Evolutionary conservation across 2,329 filamentous ascomycete species (phyloP), one percentile per base, ranked within the genome.

Genomic region (Ceratocystis huliohia): DNA sequence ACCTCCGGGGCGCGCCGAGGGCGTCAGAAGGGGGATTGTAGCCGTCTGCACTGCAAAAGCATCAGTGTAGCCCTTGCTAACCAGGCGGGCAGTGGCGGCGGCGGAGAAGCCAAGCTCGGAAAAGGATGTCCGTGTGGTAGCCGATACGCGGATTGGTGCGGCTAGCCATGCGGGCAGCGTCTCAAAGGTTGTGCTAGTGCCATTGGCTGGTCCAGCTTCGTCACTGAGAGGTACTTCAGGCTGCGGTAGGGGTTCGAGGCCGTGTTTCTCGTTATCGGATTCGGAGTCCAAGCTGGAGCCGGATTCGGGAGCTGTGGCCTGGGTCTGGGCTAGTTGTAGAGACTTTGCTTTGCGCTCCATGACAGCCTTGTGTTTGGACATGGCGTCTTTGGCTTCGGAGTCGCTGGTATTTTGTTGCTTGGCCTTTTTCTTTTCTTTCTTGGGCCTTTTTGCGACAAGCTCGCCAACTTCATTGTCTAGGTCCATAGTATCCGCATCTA

Each of bases 101-200:
- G 80, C 72, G 17, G 82, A 76, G 46, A 96, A 81, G 0, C 84
- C 84, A 0, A 94, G 76, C 4, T 80, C 77, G 1, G 76, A 72
- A 70, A 96, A 96, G 0, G 84, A 77, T 0, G 79, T 77, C 41
- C 78, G 82, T 8, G 81, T 80, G 4, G 84, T 80, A 7, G 84
- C 80, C 0, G 85, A 80, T 3, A 91, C 84, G 30, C 83, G 81
- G n/a, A 88, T 81, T 0, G 92, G 91, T 13, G 85, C 81, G 4
- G 88, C 84, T 13, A 96, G 80, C 93, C 93, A 97, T 2, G 80
- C 71, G 0, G 93, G 93, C 2, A 96, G 79, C 0, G 88, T 88
- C 37, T 91, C 87, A 74, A 90, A 91, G 20, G 59, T 10, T 17
- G 61, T n/a, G n/a, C 82, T 82, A 1, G 87, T 84, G 65, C 81